phyloP scores from a whole-genome alignment of 495 filamentous ascomycete species.

The Xylaria curta region DNA sequence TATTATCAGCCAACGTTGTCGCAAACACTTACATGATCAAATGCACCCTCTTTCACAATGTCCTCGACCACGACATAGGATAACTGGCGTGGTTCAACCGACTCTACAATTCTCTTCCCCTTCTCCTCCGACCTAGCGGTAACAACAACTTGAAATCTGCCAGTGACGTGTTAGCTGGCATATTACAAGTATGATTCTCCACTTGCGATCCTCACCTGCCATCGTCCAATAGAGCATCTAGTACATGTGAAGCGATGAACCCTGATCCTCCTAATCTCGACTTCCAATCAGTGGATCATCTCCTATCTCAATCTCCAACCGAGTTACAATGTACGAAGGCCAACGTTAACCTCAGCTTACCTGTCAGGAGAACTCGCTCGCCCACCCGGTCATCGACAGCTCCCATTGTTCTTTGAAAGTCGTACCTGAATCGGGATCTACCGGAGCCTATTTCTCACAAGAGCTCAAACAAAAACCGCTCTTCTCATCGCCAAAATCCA shows the following conservation, averaged over 20 bases:
- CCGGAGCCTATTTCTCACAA: neutral
- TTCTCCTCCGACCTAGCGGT: conserved; percentile 48
- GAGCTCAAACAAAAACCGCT: neutral
- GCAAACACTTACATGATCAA: conserved; percentile 38
- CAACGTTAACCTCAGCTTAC: conserved; percentile 24
- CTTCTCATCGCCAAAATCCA: neutral
- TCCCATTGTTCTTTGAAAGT: neutral
- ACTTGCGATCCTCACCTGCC: conserved; percentile 30
- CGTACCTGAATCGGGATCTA: neutral
- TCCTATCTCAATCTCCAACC: neutral
- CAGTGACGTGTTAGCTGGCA: conserved; percentile 5
- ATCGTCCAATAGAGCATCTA: conserved; percentile 42
- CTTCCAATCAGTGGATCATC: conserved; percentile 1
- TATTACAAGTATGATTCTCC: neutral
- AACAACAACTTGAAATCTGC: conserved; percentile 45
- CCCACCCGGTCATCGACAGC: neutral
- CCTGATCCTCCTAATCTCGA: conserved; percentile 43
- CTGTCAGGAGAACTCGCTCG: conserved; percentile 38
- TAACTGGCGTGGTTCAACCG: conserved; percentile 32
- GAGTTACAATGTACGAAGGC: neutral
- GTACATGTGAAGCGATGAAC: conserved; percentile 51
- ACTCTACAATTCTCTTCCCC: conserved; percentile 42
- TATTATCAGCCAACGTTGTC: neutral
- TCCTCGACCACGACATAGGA: conserved; percentile 44
- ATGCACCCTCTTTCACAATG: conserved; percentile 40